Evolutionary conservation across 2,329 filamentous ascomycete species (phyloP).

Genomic region (Triangularia setosa): DNA sequence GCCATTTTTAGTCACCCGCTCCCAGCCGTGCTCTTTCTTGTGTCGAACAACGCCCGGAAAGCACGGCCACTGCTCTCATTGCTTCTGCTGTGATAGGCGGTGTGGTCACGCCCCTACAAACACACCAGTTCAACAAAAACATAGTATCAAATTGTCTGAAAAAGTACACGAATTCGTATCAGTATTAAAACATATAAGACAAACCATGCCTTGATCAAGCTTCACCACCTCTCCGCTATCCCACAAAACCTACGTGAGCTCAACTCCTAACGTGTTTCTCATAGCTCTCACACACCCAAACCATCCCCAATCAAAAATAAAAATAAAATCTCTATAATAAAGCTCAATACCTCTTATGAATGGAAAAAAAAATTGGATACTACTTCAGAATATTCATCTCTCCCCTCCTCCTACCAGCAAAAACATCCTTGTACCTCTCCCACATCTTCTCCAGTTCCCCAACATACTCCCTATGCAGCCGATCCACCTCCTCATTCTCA

Average conservation of each 20-base stretch:
- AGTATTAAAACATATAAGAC: background rate
- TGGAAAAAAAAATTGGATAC: background rate
- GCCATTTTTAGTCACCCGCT: too few relatives aligned
- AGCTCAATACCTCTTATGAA: background rate
- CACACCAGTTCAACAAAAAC: background rate
- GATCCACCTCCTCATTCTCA: conserved; percentile 70
- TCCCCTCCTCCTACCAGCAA: conserved; percentile 57
- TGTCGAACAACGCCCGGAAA: background rate
- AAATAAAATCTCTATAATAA: background rate
- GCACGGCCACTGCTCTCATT: background rate
- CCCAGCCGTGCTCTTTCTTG: background rate
- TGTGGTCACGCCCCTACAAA: background rate
- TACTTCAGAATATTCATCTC: conserved; percentile 61
- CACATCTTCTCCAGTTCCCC: conserved; percentile 69
- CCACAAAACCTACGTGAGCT: background rate
- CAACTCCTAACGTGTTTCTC: background rate
- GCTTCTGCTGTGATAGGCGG: background rate
- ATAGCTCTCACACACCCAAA: background rate
- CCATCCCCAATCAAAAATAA: background rate
- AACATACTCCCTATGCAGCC: conserved; percentile 75
- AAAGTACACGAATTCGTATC: background rate
- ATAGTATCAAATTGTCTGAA: background rate
- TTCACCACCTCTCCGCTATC: background rate
- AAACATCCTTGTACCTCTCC: conserved; percentile 74
- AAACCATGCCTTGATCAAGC: background rate